Base-by-base conservation (phyloP, 495 filamentous ascomycete species). In the Hypoxylon trugodes region DNA sequence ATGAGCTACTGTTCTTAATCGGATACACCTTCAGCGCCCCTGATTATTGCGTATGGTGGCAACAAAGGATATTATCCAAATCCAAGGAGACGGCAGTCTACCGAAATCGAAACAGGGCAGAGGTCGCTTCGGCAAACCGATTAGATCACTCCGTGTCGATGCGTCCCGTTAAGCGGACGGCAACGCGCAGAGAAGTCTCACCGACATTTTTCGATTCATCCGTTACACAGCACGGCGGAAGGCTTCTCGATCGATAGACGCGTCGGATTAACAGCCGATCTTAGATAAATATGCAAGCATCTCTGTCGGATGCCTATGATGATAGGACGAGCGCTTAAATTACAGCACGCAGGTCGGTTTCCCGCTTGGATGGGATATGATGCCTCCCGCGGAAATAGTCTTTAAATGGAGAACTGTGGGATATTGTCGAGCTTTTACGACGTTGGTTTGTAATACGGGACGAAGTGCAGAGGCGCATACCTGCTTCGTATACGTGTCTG, bases 181-280 rank as follows among this genome's bases (percentile, higher is more conserved):
- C 16, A 46, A 16, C 13, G 2, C 25, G 43, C 54, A 50, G 49
- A 30, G 9, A 5, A 22, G 38, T 51, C n/a, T 35, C 40, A 59
- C 40, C 47, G 18, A 42, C 46, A 21, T 16, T 37, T 28, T 46
- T 1, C 12, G n/a, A n/a, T n/a, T n/a, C n/a, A n/a, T n/a, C n/a
- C n/a, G 25, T 49, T 15, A 19, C 16, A 43, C 42, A 21, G 43
- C 28, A 52, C 56, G 56, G 51, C n/a, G n/a, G 24, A 46, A 51
- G 26, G 4, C 15, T 46, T 26, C 37, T 8, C 37, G 62, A 57
- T 47, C 21, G 26, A 37, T 33, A 28, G 25, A 36, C 18, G 21
- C 53, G 22, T 46, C 64, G 53, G 58, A 54, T 58, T n/a, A 3
- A 49, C 42, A 53, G n/a, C 47, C 47, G 64, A 67, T 67, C 63